Conservation (phyloP, 306 rosid genomes). For the Aeschynomene evenia region DNA sequence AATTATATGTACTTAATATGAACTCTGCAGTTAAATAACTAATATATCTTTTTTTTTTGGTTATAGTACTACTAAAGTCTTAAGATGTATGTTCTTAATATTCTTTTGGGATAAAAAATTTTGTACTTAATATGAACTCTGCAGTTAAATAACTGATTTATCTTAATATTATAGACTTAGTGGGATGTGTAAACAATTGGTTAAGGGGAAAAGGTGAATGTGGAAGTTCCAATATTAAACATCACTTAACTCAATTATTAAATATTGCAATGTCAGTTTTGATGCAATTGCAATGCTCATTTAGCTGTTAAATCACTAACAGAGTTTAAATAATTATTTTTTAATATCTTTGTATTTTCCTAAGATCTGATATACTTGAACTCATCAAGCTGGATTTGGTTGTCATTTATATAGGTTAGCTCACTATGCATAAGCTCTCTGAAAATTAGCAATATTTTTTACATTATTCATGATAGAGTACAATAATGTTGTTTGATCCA, state of each 20-base stretch:
- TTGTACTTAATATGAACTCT: no score
- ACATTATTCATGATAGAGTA: no score
- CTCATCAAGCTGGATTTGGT: neutral
- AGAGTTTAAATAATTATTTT: neutral
- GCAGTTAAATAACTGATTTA: no score
- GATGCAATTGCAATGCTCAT: neutral
- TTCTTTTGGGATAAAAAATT: no score
- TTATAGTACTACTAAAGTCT: no score
- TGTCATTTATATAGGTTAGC: neutral
- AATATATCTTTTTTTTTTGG: no score
- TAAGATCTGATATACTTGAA: neutral
- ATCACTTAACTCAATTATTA: neutral
- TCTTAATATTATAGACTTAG: neutral
- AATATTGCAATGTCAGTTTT: neutral
- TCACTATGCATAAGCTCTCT: neutral
- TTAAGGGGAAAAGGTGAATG: neutral
- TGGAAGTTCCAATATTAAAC: neutral
- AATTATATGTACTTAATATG: no score
- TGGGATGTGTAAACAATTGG: neutral
- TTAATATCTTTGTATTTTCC: neutral
- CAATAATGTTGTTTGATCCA: no score
- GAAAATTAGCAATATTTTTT: neutral
- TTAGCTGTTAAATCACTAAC: neutral
- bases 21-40: no score
- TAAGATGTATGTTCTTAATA: no score